These are phyloP conservation scores for Colletotrichum sp. DNA, from an alignment of 2,329 filamentous ascomycete species.

Conservation along the genomic window DNA sequence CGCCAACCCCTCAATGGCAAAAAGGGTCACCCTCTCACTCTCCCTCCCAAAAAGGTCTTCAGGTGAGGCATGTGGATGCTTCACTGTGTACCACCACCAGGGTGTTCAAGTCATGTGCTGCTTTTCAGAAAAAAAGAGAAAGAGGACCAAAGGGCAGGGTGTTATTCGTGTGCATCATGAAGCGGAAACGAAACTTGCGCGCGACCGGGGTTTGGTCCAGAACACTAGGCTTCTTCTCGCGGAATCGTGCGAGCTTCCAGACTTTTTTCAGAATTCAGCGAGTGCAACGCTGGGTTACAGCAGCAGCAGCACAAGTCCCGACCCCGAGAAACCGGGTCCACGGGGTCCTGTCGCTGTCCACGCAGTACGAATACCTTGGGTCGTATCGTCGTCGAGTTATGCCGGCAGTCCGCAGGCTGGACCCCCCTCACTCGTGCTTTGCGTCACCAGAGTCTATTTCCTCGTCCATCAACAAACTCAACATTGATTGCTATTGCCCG, in stretches of 20 bases:
- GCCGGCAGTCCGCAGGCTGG: background rate
- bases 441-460: background rate
- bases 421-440: background rate
- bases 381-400: background rate
- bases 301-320: background rate
- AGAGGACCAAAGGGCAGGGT: background rate
- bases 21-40: background rate
- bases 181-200: background rate
- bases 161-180: background rate
- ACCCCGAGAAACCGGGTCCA: slow-evolving; percentile 15
- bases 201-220: background rate
- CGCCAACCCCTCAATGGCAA: background rate
- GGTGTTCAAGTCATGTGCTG: background rate
- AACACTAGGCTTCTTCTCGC: too few relatives aligned
- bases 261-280: background rate
- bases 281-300: background rate
- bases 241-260: background rate
- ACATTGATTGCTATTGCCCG: background rate
- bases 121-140: background rate
- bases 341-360: slow-evolving; percentile 2
- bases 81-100: background rate
- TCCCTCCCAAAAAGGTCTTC: background rate
- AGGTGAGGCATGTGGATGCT: background rate
- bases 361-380: background rate
- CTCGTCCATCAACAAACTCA: background rate